Evolutionary conservation across 305 asterid genomes (phyloP).

Genomic region (Ilex paraguariensis): DNA sequence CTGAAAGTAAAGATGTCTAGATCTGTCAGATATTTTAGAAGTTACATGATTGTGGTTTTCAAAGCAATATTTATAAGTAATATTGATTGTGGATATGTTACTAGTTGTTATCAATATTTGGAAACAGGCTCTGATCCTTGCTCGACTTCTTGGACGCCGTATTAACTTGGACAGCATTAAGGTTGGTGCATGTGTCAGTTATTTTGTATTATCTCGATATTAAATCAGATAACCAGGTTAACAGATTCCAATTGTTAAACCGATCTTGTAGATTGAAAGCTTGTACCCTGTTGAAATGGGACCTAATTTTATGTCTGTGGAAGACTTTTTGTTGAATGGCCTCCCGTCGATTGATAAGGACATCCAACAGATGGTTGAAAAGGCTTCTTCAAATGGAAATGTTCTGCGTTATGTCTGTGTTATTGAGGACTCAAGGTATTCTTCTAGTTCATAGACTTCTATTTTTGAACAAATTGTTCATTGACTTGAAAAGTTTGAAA

Average conservation of each 20-base stretch:
- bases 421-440: slow-evolving; percentile 70
- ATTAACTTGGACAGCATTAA: slow-evolving; percentile 60
- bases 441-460: slow-evolving; percentile 3
- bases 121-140: slow-evolving; percentile 78
- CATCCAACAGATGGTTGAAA: slow-evolving; percentile 44
- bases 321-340: slow-evolving; percentile 62
- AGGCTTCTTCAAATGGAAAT: slow-evolving; percentile 73
- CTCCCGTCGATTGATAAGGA: slow-evolving; percentile 69
- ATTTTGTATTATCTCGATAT: slow-evolving; percentile 13
- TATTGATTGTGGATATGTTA: not conserved
- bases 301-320: slow-evolving; percentile 66
- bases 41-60: too few species aligned
- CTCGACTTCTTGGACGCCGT: slow-evolving; percentile 83
- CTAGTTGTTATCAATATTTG: slow-evolving; percentile 11
- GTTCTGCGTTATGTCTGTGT: slow-evolving; percentile 86
- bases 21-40: too few species aligned
- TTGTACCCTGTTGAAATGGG: slow-evolving; percentile 82
- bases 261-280: slow-evolving; percentile 65
- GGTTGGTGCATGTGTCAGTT: slow-evolving; percentile 36
- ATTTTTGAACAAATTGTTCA: not conserved
- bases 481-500: not conserved
- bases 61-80: too few species aligned
- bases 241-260: slow-evolving; percentile 5
- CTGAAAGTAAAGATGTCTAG: not conserved
- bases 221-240: slow-evolving; percentile 3